A percentile compares a stretch with the other conserved stretches of the same genome.
These are phyloP conservation scores for Neurospora sp. DNA, from an alignment of 2,329 filamentous ascomycete genomes.

Conservation along the genomic window DNA sequence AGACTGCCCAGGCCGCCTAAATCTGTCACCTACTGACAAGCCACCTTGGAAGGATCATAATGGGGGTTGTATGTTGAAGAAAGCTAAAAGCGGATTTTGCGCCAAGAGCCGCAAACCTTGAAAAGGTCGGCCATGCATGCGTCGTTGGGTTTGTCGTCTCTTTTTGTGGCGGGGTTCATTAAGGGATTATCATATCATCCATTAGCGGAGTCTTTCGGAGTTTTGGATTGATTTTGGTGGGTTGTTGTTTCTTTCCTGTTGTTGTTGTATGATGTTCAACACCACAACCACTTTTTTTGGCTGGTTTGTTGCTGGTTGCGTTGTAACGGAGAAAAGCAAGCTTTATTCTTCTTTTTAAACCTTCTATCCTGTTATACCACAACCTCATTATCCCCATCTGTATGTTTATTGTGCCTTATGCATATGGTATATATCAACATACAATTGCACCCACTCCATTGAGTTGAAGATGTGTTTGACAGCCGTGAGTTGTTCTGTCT, in stretches of 20 bases:
- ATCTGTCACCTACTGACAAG: not conserved
- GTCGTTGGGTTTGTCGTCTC: not conserved
- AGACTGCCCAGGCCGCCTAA: conserved; percentile 7
- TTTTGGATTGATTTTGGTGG: not conserved
- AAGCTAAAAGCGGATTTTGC: not conserved
- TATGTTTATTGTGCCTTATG: not conserved
- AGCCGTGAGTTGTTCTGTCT: not conserved
- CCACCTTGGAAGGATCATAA: not conserved
- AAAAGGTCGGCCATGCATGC: not conserved
- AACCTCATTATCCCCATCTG: not conserved
- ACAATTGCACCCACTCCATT: not conserved
- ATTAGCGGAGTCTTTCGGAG: not conserved
- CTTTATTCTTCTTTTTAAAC: not conserved
- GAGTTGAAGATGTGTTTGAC: not conserved
- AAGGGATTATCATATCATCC: not conserved
- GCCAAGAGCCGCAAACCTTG: not conserved
- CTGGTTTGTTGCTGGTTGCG: not conserved
- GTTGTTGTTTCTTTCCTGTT: not conserved
- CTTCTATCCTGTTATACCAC: not conserved
- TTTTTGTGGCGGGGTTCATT: not conserved
- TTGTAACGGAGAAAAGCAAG: not conserved
- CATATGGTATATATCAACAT: not conserved
- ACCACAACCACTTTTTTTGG: not conserved
- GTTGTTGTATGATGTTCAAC: not conserved
- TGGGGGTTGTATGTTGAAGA: not conserved